Evolutionary conservation across 352 stramenopile genomes (phyloP).

Genomic region (Phytophthora crassamura): DNA sequence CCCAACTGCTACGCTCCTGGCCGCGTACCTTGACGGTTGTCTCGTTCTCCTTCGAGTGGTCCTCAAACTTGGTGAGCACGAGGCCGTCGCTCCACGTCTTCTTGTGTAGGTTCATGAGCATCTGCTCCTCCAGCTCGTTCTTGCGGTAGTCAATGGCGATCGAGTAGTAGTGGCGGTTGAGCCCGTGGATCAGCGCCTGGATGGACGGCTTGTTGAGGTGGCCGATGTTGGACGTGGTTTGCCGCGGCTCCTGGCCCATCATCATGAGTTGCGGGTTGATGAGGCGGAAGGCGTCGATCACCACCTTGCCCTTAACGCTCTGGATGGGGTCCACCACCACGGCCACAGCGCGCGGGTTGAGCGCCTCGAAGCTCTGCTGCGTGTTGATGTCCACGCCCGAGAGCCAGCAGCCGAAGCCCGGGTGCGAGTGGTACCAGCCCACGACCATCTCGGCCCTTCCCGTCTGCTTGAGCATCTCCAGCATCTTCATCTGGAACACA

Average conservation of each 20-base stretch:
- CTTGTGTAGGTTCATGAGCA: conserved; percentile 99
- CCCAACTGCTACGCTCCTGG: neutral
- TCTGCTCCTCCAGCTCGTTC: conserved; percentile 99
- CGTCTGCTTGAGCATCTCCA: conserved; percentile 99
- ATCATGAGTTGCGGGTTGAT: conserved; percentile 99
- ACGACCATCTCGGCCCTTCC: conserved; percentile 95
- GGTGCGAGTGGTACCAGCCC: conserved; percentile 99
- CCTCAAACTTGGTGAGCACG: conserved; percentile 95
- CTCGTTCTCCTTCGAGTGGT: conserved; percentile 94
- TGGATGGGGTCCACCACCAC: conserved; percentile 99
- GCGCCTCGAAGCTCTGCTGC: conserved; percentile 98
- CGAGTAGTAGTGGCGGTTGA: conserved; percentile 99
- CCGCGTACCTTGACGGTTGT: conserved; percentile 88
- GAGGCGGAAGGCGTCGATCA: conserved; percentile 99
- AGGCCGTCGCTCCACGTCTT: conserved; percentile 97
- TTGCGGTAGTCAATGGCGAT: conserved; percentile 98
- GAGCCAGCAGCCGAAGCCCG: conserved; percentile 99
- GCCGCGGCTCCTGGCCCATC: conserved; percentile 97
- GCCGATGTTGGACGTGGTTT: conserved; percentile 99
- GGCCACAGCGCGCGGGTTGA: conserved; percentile 97
- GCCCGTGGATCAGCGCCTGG: conserved; percentile 98
- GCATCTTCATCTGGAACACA: conserved; percentile 99
- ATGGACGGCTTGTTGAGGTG: conserved; percentile 99
- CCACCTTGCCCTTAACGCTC: conserved; percentile 98
- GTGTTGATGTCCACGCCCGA: conserved; percentile 99